These are phyloP conservation scores for Avena insularis DNA, from an alignment of 176 grass and related monocot species.

Conservation along the genomic window DNA sequence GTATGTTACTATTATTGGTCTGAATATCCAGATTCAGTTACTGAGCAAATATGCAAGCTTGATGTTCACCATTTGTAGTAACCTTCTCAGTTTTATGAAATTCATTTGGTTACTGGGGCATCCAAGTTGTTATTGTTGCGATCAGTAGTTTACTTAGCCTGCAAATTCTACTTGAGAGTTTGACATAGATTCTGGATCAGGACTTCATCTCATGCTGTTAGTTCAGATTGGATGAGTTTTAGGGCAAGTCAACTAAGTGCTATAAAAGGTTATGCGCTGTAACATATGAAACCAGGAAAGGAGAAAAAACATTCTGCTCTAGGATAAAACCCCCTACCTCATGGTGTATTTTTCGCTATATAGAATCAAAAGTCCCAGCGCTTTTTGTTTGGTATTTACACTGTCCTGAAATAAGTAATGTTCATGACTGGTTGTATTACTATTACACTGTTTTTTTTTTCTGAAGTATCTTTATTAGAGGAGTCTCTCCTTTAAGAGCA, in stretches of 20 bases:
- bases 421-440: not conserved
- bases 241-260: not conserved
- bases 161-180: not conserved
- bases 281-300: not conserved
- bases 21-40: not conserved
- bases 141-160: not conserved
- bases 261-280: not conserved
- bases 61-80: not conserved
- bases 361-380: not conserved
- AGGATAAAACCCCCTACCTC: not conserved
- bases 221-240: not conserved
- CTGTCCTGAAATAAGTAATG: not conserved
- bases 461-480: not conserved
- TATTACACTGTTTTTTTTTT: not conserved
- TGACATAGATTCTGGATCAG: constrained; percentile 14
- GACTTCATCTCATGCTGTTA: not conserved
- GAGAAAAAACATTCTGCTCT: not conserved
- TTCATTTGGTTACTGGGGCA: not conserved
- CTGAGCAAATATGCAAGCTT: not conserved
- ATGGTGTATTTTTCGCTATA: not conserved
- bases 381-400: not conserved
- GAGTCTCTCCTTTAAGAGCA: not conserved
- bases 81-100: constrained; percentile 11
- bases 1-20: not conserved
- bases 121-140: not conserved